Evolutionary conservation across 768 basidiomycete species (phyloP).

Genomic region (Naganishia randhawae): DNA sequence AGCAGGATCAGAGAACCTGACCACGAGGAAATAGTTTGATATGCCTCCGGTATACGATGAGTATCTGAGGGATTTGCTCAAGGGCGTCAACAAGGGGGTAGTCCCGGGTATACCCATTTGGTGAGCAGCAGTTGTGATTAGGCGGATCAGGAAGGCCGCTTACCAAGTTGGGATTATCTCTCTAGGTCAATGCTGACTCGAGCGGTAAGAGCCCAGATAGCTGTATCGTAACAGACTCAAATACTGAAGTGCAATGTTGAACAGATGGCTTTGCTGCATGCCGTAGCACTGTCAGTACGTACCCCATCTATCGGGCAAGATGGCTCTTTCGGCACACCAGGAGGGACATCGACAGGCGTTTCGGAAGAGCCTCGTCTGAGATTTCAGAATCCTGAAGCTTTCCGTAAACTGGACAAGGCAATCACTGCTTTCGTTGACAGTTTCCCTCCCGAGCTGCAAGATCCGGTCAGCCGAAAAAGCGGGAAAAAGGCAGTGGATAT

Average conservation of each 20-base stretch:
- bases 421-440: conserved; percentile 17
- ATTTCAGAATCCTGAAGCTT: conserved; percentile 10
- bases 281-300: not conserved
- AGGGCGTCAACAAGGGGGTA: conserved; percentile 14
- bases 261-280: conserved; percentile 13
- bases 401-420: conserved; percentile 21
- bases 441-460: conserved; percentile 21
- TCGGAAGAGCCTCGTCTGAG: conserved; percentile 4
- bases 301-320: not conserved
- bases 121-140: not conserved
- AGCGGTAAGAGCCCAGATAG: not conserved
- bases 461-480: conserved; percentile 13
- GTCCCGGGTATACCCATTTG: conserved; percentile 3
- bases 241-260: not conserved
- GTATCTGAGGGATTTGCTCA: conserved; percentile 19
- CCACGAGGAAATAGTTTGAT: not conserved
- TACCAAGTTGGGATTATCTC: not conserved
- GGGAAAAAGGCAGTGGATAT: conserved; percentile 10
- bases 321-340: not conserved
- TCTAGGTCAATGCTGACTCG: conserved; percentile 14
- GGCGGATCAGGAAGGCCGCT: not conserved
- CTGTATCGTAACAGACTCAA: not conserved
- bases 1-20: not conserved
- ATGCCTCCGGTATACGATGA: conserved; percentile 10
- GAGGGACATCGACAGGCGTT: not conserved